Evolutionary conservation across 768 basidiomycete species (phyloP), one percentile per base, ranked within the genome.

Genomic region (Dacryopinax primogenitus): DNA sequence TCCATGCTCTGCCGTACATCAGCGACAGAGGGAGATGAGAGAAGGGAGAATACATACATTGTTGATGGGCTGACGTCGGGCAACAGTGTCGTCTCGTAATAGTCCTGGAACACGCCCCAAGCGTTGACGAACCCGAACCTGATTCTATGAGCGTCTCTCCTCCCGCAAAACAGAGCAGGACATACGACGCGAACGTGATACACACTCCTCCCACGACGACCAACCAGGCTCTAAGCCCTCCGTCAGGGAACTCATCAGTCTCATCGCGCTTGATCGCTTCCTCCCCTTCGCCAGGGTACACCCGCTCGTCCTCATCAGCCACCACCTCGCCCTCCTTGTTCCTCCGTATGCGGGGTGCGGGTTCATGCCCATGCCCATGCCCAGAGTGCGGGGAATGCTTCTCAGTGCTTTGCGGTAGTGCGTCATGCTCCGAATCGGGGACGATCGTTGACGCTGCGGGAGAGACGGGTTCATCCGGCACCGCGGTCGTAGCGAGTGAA

Each of bases 1-100:
- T 71, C 70, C 70, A 71, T 16, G 68, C 63, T 12, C 63, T 64
- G 36, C 47, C 7, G 34, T 35, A 18, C 37, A 32, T 63, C 16
- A 34, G 28, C 30, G 7, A 23, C 13, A n/a, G 36, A 18, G 15
- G 63, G 34, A 30, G 63, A 21, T 15, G 21, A 51, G 28, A 21
- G 36, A 33, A 41, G 36, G 41, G 30, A 35, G 33, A 28, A 51
- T 12, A 64, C 63, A n/a, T n/a, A 64, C 63, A 67, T 67, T 3
- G 47, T 6, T n/a, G 66, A 67, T 33, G 66, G 30, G 11, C 39
- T 33, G 26, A 65, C 33, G 32, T 67, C 64, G 13, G 32, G 23
- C 23, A 67, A 33, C 47, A 67, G 34, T 13, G 35, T 23, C 37
- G 66, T 62, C 36, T 67, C 66, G 33, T 67, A 67, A 28, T 67